Evolutionary conservation across 164 flowering plant species (phyloP).

Genomic region (Malania oleifera): DNA sequence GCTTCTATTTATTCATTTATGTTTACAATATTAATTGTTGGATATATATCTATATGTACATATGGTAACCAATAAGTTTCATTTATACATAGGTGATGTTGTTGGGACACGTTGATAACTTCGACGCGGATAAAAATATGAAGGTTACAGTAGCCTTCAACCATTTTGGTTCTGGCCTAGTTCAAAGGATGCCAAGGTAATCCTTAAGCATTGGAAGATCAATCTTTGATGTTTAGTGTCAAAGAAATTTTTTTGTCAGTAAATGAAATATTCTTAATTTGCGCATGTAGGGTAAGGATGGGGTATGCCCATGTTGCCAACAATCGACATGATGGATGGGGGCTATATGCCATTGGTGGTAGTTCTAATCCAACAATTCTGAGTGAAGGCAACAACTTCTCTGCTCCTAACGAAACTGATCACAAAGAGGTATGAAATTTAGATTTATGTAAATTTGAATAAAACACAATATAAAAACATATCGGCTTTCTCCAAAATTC

Average conservation of each 20-base stretch:
- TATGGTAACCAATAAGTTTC: too few species aligned
- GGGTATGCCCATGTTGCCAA: constrained; percentile 73
- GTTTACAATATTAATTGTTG: too few species aligned
- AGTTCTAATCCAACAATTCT: constrained; percentile 57
- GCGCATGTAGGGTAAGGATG: constrained; percentile 49
- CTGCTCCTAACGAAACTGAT: constrained; percentile 25
- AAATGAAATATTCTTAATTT: too few species aligned
- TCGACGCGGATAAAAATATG: constrained; percentile 49
- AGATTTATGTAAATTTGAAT: too few species aligned
- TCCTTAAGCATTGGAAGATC: too few species aligned
- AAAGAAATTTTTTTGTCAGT: too few species aligned
- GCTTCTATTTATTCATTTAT: too few species aligned
- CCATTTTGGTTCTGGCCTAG: constrained; percentile 56
- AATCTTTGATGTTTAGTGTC: too few species aligned
- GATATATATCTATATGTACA: too few species aligned
- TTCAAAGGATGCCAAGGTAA: constrained; percentile 80
- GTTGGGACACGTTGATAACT: constrained; percentile 54
- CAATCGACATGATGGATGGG: constrained; percentile 54
- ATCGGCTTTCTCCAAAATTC: too few species aligned
- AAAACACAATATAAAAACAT: too few species aligned
- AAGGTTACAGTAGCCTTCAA: constrained; percentile 63
- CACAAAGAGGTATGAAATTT: constrained; percentile 45
- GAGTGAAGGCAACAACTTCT: constrained; percentile 55
- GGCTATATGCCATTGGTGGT: constrained; percentile 60
- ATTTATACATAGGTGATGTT: constrained; percentile 81